These are phyloP conservation scores for Millerozyma miso DNA, from an alignment of 805 yeast species.

Conservation along the genomic window DNA sequence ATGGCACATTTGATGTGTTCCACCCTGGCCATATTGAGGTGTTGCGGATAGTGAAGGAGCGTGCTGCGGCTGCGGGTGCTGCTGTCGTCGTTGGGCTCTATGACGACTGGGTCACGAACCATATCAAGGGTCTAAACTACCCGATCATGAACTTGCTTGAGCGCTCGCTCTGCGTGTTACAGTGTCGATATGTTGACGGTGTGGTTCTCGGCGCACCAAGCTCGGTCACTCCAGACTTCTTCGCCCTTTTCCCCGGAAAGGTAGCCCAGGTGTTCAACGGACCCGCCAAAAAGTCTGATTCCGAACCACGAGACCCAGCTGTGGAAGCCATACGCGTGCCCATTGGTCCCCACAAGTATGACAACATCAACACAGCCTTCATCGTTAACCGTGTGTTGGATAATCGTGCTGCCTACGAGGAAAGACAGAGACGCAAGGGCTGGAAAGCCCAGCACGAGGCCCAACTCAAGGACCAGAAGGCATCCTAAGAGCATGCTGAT, in stretches of 20 bases:
- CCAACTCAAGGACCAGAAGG: slow-evolving; percentile 16
- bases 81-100: slow-evolving; percentile 65
- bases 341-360: slow-evolving; percentile 54
- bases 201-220: slow-evolving; percentile 69
- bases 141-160: slow-evolving; percentile 89
- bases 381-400: slow-evolving; percentile 72
- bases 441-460: slow-evolving; percentile 57
- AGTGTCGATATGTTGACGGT: slow-evolving; percentile 81
- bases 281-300: slow-evolving; percentile 22
- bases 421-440: slow-evolving; percentile 83
- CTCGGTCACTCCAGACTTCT: slow-evolving; percentile 37
- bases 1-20: slow-evolving; percentile 88
- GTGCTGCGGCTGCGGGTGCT: slow-evolving; percentile 32
- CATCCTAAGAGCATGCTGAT: no score
- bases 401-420: slow-evolving; percentile 69
- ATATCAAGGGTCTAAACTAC: slow-evolving; percentile 55
- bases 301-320: slow-evolving; percentile 31
- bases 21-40: slow-evolving; percentile 90
- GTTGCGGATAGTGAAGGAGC: slow-evolving; percentile 44
- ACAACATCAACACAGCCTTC: slow-evolving; percentile 60
- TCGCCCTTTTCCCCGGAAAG: slow-evolving; percentile 36
- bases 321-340: slow-evolving; percentile 42
- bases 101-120: slow-evolving; percentile 54
- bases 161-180: slow-evolving; percentile 81
- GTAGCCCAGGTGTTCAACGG: slow-evolving; percentile 52